Evolutionary conservation across 2,329 filamentous ascomycete genomes (phyloP), one percentile per base, ranked within the genome.

Genomic region (Curvularia lunata): DNA sequence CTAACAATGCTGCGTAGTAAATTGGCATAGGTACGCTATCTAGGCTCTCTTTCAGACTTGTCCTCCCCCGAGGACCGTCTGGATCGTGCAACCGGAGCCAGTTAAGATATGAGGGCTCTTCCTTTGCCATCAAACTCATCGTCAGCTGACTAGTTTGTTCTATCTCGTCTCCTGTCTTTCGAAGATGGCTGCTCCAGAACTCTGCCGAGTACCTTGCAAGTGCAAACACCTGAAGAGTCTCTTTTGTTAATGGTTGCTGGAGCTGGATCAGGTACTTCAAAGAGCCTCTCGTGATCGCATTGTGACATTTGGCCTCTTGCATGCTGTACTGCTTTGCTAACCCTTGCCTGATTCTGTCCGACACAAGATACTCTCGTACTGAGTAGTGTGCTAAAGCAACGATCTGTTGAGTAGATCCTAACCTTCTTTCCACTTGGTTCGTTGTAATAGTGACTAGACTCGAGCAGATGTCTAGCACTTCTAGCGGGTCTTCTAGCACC

Each of bases 301-400:
- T 48, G 27, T 75, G 64, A 32, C 69, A 68, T 37, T 40, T 49
- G 10, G 25, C 47, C 1, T 67, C 57, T 54, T 68, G 62, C 65
- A 76, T 69, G 40, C 61, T 61, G 48, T 70, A 75, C 9, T 51
- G 45, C 28, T 48, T 50, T 53, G n/a, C 75, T 68, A 19, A 77
- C 78, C 1, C 78, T 75, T 66, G 54, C 34, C 38, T 47, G 37
- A 71, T 70, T 27, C 69, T 65, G 12, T 67, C 59, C 25, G 72
- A 75, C 0, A 69, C 28, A 38, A 77, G 71, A 41, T 75, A 77
- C 42, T 77, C 74, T 45, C 74, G 64, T 7, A 77, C 72, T 16
- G 74, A 77, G 52, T 72, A 75, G 54, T 77, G 74, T 43, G 73
- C 68, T 19, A 76, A 58, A 48, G 52, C 46, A 23, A 69, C 42